Evolutionary conservation across 2,329 filamentous ascomycete species (phyloP).

Genomic region (Bipolaris gigantea): DNA sequence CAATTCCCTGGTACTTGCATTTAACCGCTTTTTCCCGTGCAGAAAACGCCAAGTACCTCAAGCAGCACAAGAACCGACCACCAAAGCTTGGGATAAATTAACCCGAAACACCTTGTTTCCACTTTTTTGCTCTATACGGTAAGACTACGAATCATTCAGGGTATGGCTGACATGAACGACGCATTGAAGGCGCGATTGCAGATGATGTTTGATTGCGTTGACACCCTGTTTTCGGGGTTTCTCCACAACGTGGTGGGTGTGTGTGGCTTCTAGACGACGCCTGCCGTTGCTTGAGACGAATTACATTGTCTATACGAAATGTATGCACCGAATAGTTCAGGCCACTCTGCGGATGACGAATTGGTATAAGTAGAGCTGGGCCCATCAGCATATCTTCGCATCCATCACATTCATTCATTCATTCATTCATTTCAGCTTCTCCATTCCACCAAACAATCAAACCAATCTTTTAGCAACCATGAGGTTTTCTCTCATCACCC

Average conservation of each 20-base stretch:
- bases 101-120: conserved; percentile 1
- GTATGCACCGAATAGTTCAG: neutral
- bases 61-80: conserved; percentile 19
- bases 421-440: neutral
- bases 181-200: neutral
- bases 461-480: conserved; percentile 19
- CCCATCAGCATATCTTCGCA: neutral
- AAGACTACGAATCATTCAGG: neutral
- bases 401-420: neutral
- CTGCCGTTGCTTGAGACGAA: neutral
- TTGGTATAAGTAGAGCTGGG: conserved; percentile 7
- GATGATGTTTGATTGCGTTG: neutral
- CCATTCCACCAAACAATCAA: neutral
- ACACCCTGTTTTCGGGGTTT: neutral
- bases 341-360: neutral
- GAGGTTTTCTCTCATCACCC: conserved; percentile 36
- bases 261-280: neutral
- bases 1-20: neutral
- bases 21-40: neutral
- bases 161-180: neutral
- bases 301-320: neutral
- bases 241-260: neutral
- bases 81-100: conserved; percentile 26
- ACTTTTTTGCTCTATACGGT: neutral
- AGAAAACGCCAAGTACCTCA: neutral